These are phyloP conservation scores for Trichomonas vaginalis DNA, from an alignment of 208 protist species.

Conservation along the genomic window DNA sequence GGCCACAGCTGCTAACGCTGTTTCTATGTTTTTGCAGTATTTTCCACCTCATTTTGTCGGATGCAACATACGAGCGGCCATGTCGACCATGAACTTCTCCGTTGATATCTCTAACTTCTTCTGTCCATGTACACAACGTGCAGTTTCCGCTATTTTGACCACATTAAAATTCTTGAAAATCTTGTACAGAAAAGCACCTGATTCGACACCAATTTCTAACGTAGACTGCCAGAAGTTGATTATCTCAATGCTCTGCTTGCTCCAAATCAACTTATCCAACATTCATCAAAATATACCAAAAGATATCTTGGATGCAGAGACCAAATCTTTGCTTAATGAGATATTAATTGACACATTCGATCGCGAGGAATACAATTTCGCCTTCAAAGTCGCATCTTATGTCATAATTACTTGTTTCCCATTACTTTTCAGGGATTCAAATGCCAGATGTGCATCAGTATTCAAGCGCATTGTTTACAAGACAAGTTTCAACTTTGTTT, in stretches of 20 bases:
- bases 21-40: not conserved
- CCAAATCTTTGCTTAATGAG: not conserved
- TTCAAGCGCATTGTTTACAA: not conserved
- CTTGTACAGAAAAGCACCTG: not conserved
- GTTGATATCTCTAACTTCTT: not conserved
- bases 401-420: not conserved
- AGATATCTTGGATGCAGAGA: not conserved
- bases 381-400: not conserved
- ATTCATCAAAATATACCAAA: not conserved
- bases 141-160: not conserved
- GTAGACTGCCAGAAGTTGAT: not conserved
- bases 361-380: not conserved
- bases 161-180: not conserved
- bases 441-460: not conserved
- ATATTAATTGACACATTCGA: not conserved
- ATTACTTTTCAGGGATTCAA: not conserved
- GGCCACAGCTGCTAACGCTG: no score
- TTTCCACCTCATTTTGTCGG: not conserved
- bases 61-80: not conserved
- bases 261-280: not conserved
- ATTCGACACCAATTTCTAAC: not conserved
- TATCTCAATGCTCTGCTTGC: not conserved
- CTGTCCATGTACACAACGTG: not conserved
- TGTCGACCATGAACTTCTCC: not conserved
- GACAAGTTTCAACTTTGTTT: not conserved